A percentile compares a stretch with the other conserved stretches of the same genome.
Evolutionary conservation across 768 basidiomycete species (phyloP).

Genomic region (Kwoniella shandongensis): DNA sequence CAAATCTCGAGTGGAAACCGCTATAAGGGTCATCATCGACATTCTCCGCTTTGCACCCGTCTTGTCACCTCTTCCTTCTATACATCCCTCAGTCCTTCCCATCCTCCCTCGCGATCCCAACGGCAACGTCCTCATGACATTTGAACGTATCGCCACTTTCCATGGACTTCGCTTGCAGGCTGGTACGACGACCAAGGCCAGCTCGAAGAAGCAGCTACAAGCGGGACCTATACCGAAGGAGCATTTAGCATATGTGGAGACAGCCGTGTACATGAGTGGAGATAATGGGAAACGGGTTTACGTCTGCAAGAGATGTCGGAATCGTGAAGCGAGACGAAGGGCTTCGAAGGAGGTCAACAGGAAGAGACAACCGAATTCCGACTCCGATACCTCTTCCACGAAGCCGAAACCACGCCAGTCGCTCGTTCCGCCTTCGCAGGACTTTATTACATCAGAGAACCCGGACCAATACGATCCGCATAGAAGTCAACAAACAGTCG

Average conservation of each 20-base stretch:
- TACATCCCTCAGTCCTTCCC: conserved; percentile 23
- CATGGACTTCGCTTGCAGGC: conserved; percentile 35
- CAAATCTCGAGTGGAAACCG: conserved; percentile 47
- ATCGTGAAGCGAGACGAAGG: conserved; percentile 38
- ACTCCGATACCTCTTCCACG: conserved; percentile 34
- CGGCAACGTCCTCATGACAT: conserved; percentile 24
- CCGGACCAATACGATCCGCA: conserved; percentile 45
- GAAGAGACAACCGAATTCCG: conserved; percentile 33
- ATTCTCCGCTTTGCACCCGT: conserved; percentile 34
- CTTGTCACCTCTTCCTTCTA: conserved; percentile 12
- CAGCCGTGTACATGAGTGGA: conserved; percentile 48
- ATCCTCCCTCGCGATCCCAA: conserved; percentile 23
- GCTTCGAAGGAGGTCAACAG: conserved; percentile 40
- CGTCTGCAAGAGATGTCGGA: conserved; percentile 47
- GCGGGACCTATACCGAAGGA: conserved; percentile 34
- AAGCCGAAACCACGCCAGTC: conserved; percentile 12
- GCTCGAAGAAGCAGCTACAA: conserved; percentile 44
- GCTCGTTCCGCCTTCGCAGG: conserved; percentile 29
- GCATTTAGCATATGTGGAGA: conserved; percentile 42
- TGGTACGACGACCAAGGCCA: conserved; percentile 44
- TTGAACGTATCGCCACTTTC: conserved; percentile 40
- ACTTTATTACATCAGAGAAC: conserved; percentile 41
- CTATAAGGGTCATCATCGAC: conserved; percentile 46
- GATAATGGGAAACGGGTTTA: conserved; percentile 47
- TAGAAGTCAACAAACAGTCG: conserved; percentile 31